Percentiles rank a stretch among this genome's conserved stretches.
Conservation (phyloP, 2,329 filamentous ascomycete genomes). For the Esteya vermicola region DNA sequence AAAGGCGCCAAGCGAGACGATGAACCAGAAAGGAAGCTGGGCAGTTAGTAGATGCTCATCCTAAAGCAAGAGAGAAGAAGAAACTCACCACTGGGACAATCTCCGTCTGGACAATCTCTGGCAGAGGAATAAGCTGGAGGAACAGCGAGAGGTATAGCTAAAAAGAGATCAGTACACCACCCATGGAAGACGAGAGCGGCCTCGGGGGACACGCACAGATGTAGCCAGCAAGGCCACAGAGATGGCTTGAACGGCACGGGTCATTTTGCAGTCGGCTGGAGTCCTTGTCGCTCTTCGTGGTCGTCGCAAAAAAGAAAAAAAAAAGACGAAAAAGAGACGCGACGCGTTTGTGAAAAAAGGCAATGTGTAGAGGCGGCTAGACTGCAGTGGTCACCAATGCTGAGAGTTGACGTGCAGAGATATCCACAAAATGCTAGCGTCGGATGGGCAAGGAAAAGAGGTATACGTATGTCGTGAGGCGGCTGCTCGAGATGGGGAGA, state of each 20-base stretch:
- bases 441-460: not conserved
- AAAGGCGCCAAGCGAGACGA: conserved; percentile 84
- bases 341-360: not conserved
- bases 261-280: too few relatives aligned
- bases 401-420: too few relatives aligned
- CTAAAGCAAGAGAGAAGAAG: not conserved
- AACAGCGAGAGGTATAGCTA: conserved; percentile 84
- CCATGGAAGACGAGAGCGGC: too few relatives aligned
- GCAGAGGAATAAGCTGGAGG: conserved; percentile 70
- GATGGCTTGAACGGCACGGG: conserved; percentile 83
- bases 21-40: conserved; percentile 86
- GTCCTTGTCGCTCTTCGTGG: too few relatives aligned
- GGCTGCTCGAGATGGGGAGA: too few relatives aligned
- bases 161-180: not conserved
- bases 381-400: too few relatives aligned
- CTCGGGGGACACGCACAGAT: conserved; percentile 49
- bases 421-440: too few relatives aligned
- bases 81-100: conserved; percentile 74
- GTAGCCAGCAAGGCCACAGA: conserved; percentile 76
- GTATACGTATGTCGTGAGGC: too few relatives aligned
- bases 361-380: too few relatives aligned
- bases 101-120: conserved; percentile 62
- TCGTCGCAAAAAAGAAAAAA: too few relatives aligned
- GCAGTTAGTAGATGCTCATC: too few relatives aligned
- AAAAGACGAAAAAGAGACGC: not conserved